Conservation (phyloP, 1,284 basidiomycete genomes). For the Ceratobasidium sp. region DNA sequence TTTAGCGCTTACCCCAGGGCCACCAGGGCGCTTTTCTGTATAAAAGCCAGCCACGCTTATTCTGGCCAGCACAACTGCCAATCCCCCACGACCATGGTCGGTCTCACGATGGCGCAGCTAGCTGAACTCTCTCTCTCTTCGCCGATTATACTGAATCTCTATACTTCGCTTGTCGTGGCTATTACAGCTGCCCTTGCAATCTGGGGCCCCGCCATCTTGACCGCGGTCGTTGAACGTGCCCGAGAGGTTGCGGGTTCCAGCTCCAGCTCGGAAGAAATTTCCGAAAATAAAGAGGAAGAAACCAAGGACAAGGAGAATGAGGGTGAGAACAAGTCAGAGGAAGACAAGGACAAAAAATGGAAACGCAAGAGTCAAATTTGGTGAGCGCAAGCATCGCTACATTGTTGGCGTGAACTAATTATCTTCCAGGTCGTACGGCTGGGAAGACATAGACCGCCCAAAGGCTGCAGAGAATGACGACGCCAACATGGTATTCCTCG, state of each 20-base stretch:
- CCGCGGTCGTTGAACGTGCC: conserved; percentile 28
- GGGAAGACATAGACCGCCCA: conserved; percentile 30
- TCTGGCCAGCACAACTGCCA: background rate
- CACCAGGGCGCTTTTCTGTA: conserved; percentile 21
- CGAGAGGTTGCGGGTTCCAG: conserved; percentile 2
- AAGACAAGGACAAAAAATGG: conserved; percentile 32
- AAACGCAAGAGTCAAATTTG: conserved; percentile 36
- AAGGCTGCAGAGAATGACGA: conserved; percentile 23
- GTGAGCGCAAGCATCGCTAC: conserved; percentile 1
- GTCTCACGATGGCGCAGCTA: background rate
- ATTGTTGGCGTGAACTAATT: background rate
- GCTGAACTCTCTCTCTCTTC: conserved; percentile 23
- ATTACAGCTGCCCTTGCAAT: conserved; percentile 31
- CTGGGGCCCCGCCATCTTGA: conserved; percentile 18
- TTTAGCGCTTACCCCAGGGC: background rate
- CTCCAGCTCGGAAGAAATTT: background rate
- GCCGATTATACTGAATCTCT: conserved; percentile 24
- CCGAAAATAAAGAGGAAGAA: conserved; percentile 9
- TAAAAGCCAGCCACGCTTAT: conserved; percentile 16
- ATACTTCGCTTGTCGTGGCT: conserved; percentile 22
- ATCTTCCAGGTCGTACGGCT: conserved; percentile 16
- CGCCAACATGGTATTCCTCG: conserved; percentile 28
- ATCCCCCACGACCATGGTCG: background rate
- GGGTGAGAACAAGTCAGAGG: background rate
- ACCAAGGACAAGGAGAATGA: conserved; percentile 26